Percentiles rank a stretch among this genome's conserved stretches.
These are phyloP conservation scores for Paramecium octaurelia DNA, from an alignment of 73 alveolate genomes.

Conservation along the genomic window DNA sequence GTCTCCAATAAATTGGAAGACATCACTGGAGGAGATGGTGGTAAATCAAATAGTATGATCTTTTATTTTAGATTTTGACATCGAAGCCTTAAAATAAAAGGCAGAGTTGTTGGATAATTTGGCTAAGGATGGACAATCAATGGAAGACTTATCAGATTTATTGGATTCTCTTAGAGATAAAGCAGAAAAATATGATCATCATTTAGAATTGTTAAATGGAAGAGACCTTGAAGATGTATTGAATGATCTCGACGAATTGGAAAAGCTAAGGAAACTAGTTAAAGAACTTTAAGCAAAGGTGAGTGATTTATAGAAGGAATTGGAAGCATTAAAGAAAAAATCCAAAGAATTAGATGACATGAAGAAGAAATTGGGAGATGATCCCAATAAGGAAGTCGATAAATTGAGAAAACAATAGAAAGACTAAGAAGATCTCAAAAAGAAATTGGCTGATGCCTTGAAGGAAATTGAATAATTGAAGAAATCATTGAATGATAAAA, in stretches of 20 bases:
- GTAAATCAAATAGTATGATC: not conserved
- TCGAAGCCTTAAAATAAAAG: slow-evolving; percentile 16
- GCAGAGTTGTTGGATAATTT: slow-evolving; percentile 32
- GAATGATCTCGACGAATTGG: not conserved
- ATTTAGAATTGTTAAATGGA: slow-evolving; percentile 7
- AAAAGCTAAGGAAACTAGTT: not conserved
- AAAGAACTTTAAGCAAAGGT: not conserved
- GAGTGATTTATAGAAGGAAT: not conserved
- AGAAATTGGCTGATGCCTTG: slow-evolving; percentile 27
- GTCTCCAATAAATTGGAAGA: not conserved
- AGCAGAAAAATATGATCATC: slow-evolving; percentile 42
- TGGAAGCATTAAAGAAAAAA: not conserved
- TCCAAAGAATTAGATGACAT: slow-evolving; percentile 8
- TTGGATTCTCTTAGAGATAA: not conserved
- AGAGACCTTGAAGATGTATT: slow-evolving; percentile 23
- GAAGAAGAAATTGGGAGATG: slow-evolving; percentile 39
- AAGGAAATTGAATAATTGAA: not conserved
- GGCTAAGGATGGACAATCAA: not conserved
- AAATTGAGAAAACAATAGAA: not conserved
- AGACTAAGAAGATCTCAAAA: slow-evolving; percentile 17
- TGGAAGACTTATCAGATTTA: not conserved
- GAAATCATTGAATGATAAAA: not conserved
- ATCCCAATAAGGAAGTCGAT: slow-evolving; percentile 37
- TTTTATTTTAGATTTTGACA: not conserved
- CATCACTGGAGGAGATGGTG: slow-evolving; percentile 41